These are phyloP conservation scores for Botrytis hyacinthi DNA, from an alignment of 2,329 filamentous ascomycete species.

Conservation along the genomic window DNA sequence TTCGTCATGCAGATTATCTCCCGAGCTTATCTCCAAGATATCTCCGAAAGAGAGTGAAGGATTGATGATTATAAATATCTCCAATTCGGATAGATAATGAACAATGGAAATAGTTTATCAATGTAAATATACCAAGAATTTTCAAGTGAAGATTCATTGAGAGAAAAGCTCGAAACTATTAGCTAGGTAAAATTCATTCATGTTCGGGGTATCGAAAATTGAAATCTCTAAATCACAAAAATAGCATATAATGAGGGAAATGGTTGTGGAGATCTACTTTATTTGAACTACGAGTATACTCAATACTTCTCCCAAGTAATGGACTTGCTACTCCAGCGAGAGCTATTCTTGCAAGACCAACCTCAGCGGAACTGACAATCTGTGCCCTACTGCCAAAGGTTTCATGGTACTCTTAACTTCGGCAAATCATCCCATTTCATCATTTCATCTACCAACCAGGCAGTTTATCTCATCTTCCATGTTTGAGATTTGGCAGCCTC, in stretches of 20 bases:
- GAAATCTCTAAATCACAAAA: not conserved
- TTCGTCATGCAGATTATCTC: constrained; percentile 12
- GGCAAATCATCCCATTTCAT: not conserved
- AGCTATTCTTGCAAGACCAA: not conserved
- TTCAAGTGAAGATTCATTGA: not conserved
- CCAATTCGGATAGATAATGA: not conserved
- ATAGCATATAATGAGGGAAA: not conserved
- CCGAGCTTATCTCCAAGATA: constrained; percentile 20
- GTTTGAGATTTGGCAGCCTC: constrained; percentile 32
- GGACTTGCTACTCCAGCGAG: not conserved
- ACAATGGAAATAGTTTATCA: not conserved
- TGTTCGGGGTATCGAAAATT: not conserved
- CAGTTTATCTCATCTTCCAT: constrained; percentile 38
- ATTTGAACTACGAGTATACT: not conserved
- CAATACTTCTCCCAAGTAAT: not conserved
- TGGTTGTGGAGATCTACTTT: not conserved
- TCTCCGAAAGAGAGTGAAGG: not conserved
- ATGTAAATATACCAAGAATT: not conserved
- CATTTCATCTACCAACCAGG: not conserved
- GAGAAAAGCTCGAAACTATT: not conserved
- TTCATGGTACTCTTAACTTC: not conserved
- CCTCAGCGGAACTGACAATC: not conserved
- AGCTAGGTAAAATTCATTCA: not conserved
- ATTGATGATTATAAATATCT: not conserved
- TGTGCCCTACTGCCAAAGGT: not conserved